Base-by-base conservation (phyloP, 768 basidiomycete genomes). In the Suillus occidentalis region DNA sequence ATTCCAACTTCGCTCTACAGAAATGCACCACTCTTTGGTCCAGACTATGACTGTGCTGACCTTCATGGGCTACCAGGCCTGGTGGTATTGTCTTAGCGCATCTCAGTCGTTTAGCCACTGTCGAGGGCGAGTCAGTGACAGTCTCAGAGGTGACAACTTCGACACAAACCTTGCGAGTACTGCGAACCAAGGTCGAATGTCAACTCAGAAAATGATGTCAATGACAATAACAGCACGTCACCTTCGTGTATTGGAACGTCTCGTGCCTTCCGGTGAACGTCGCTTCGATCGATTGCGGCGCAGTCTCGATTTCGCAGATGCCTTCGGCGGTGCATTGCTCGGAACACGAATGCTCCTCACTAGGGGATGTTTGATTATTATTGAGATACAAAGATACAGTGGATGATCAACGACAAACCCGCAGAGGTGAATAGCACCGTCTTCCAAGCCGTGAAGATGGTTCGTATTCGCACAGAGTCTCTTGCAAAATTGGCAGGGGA, bases 241-340 rank as follows among this genome's bases (percentile, higher is more conserved):
- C 87, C 79, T 88, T 89, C 0, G 88, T 89, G 58, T 86, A 89
- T 69, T 85, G 82, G 68, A 88, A 89, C 1, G 82, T 86, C 64
- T 87, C 85, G 60, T 88, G 84, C 63, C 72, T 77, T 0, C 87
- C 88, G 0, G 81, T 83, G 67, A 89, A 89, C 0, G 85, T 87
- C 4, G 86, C 85, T 68, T 87, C 83, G 40, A 89, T 81, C 0
- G 86, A 84, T 61, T 84, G 82, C 1, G 88, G 88, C 0, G 81
- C 77, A 0, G 82, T 86, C 61, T 87, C 82, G 18, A 89, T 87
- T 55, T 87, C 79, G 62, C 87, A 88, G 22, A 83, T 84, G 3
- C 88, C 87, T 0, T 70, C 68, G 0, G 80, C 75, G 18, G 74
- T 66, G 64, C 87, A 89, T 4, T 75, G 42, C 0, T 77, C 71